Base-by-base conservation (phyloP, 345 rosid genomes). In the Pseudoturritis turrita region DNA sequence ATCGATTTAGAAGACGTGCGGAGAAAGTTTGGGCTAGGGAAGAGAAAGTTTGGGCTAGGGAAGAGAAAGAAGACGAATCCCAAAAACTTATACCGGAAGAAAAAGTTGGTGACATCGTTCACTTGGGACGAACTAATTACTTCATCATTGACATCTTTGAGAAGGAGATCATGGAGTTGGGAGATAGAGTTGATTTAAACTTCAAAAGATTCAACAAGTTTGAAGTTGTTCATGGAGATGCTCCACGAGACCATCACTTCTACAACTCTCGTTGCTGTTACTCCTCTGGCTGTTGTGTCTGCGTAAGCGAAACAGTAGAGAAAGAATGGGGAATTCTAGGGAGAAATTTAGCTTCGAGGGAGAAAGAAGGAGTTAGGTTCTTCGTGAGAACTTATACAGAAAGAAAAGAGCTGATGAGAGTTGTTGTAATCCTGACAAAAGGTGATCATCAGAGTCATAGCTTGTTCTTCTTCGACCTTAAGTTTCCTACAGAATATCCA, bases 121-220 rank as follows among this genome's bases (percentile, higher is more conserved):
- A 2, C 2, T 39, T 76, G 10, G 79, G 66, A 22, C 9, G 3
- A 17, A 5, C 40, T 10, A 47, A 19, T 18, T 70, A 76, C 71
- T 46, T 76, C 6, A 29, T 76, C 5, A 10, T 70, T 6, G 71
- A 63, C 46, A 76, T 76, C 21, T 76, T 70, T 40, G 66, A 70
- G 53, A 70, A 76, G 10, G 79, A 76, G 46, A 76, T 76, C 46
- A 47, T 70, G 65, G 79, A 76, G 54, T 31, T 76, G 23, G 79
- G 79, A 55, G 79, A 76, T 6, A 40, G 13, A 13, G 61, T 70
- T 3, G 79, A 76, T 64, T 41, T 70, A 40, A 70, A 70, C 61
- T 76, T 37, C 55, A 56, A 22, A 10, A 62, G 54, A 36, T 70
- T 76, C 75, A 56, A 46, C 15, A 76, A 22, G 14, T 56, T 76